Percentiles rank a stretch among this genome's conserved stretches.
Conservation (phyloP, 148 eudicot genomes). For the Persicaria maculosa region DNA sequence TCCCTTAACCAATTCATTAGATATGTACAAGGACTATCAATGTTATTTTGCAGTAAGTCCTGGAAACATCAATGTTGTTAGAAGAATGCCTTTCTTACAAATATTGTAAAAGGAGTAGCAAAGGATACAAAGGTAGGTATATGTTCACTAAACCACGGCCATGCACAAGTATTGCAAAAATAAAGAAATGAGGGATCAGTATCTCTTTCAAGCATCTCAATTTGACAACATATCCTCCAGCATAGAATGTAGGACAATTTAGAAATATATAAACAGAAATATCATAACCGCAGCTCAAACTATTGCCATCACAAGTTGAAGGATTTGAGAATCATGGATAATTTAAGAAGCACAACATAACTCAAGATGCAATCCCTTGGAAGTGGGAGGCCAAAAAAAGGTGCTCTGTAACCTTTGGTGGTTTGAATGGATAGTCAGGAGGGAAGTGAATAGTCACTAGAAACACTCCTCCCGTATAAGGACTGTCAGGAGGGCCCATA, state of each 20-base stretch:
- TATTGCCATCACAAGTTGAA: not conserved
- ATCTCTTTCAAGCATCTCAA: not conserved
- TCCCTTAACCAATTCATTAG: not conserved
- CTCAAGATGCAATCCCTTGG: not conserved
- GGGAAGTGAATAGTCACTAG: slow-evolving; percentile 56
- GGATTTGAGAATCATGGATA: not conserved
- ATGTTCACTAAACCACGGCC: not conserved
- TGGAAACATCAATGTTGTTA: not conserved
- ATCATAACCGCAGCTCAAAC: not conserved
- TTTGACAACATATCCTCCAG: not conserved
- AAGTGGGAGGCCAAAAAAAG: not conserved
- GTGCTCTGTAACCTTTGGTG: slow-evolving; percentile 45
- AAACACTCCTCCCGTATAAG: slow-evolving; percentile 68
- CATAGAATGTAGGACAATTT: not conserved
- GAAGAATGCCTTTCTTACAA: not conserved
- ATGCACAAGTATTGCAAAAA: not conserved
- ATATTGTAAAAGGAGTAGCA: not conserved
- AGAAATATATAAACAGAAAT: not conserved
- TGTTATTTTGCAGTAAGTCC: not conserved
- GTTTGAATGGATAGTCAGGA: slow-evolving; percentile 63
- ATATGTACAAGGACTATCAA: not conserved
- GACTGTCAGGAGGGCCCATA: slow-evolving; percentile 64
- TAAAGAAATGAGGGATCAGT: not conserved
- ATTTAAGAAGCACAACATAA: not conserved
- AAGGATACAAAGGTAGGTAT: not conserved